A percentile compares a stretch with the other conserved stretches of the same genome.
These are phyloP conservation scores for Atkinsonella texensis DNA, from an alignment of 2,329 filamentous ascomycete species.

Conservation along the genomic window DNA sequence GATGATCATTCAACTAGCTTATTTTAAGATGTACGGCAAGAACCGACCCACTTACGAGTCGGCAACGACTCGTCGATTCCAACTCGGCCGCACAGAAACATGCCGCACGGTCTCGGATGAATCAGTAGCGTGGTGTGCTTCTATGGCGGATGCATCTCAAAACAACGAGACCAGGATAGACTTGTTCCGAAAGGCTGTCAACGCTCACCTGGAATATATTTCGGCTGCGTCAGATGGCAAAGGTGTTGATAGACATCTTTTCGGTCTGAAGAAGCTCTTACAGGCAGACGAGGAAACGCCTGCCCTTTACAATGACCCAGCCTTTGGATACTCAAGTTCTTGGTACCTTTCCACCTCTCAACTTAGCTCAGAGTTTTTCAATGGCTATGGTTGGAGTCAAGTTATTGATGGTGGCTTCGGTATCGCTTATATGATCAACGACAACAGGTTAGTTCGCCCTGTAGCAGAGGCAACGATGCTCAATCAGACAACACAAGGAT, in stretches of 20 bases:
- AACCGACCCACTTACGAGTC: conserved; percentile 97
- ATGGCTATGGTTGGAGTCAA: conserved; percentile 98
- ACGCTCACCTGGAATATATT: conserved; percentile 83
- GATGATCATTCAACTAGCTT: conserved; percentile 96
- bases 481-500: too few relatives aligned
- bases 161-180: conserved; percentile 54
- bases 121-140: conserved; percentile 76
- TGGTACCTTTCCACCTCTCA: conserved; percentile 89
- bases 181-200: conserved; percentile 71
- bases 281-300: conserved; percentile 71
- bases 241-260: conserved; percentile 93
- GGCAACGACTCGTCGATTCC: conserved; percentile 87
- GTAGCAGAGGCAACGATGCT: background rate
- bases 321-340: conserved; percentile 68
- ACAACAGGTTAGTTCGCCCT: conserved; percentile 58
- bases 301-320: conserved; percentile 74
- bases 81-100: conserved; percentile 91
- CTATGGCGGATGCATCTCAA: conserved; percentile 61
- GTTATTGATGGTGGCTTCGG: conserved; percentile 93
- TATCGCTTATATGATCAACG: conserved; percentile 99
- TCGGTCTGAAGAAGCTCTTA: conserved; percentile 86
- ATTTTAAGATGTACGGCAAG: conserved; percentile 98
- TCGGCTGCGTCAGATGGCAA: conserved; percentile 78
- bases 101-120: conserved; percentile 88
- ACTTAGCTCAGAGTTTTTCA: conserved; percentile 93